A percentile compares a stretch with the other conserved stretches of the same genome.
These are phyloP conservation scores for Dalbergia cultrata DNA, from an alignment of 306 rosid species.

Conservation along the genomic window DNA sequence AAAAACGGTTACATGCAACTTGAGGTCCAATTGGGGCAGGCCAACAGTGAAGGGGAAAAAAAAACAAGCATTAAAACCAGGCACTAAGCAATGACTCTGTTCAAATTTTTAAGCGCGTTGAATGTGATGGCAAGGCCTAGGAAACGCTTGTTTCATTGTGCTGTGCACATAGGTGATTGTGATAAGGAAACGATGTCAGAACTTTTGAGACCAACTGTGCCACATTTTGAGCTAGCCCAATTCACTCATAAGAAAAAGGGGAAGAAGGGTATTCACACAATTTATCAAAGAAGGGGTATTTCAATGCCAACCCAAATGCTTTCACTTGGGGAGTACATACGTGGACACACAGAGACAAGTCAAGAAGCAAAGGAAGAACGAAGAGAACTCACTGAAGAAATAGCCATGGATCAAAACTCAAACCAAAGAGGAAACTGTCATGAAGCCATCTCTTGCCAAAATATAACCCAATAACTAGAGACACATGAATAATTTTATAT, in stretches of 20 bases:
- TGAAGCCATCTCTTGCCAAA: no score
- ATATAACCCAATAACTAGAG: no score
- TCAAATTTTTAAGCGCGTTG: no score
- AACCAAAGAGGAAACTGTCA: no score
- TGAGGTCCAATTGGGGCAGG: conserved; percentile 18
- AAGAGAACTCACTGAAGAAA: neutral
- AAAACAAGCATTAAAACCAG: neutral
- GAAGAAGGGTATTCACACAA: neutral
- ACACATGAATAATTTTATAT: no score
- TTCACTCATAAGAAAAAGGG: neutral
- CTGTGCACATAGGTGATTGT: neutral
- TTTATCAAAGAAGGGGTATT: neutral
- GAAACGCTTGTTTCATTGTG: neutral
- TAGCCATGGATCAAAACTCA: neutral
- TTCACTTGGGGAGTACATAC: no score
- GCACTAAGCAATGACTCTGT: no score
- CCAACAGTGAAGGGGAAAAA: no score
- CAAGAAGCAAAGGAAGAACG: neutral
- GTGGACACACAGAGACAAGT: neutral
- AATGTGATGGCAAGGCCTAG: neutral
- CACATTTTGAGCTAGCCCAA: neutral
- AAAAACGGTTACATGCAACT: conserved; percentile 22
- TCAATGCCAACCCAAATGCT: conserved; percentile 1
- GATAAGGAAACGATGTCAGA: neutral
- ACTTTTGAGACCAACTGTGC: neutral